Conservation (phyloP, 257 asterid genomes). For the Cinchona pubescens region DNA sequence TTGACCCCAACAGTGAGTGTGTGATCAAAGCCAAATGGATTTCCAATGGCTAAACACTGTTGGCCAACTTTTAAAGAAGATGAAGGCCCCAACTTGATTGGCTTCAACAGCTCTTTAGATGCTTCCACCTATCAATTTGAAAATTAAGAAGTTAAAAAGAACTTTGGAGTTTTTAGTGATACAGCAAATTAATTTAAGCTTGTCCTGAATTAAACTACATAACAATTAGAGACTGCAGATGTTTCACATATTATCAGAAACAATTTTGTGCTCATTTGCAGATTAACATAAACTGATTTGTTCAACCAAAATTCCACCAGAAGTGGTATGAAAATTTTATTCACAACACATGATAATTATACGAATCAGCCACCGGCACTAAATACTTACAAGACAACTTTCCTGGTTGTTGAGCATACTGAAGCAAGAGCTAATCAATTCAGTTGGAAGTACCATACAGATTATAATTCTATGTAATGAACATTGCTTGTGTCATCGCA, state of each 20-base stretch:
- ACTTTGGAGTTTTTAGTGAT: not conserved
- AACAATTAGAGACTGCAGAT: not conserved
- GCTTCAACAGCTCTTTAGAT: slow-evolving; percentile 68
- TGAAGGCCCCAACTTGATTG: slow-evolving; percentile 73
- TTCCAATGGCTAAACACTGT: slow-evolving; percentile 92
- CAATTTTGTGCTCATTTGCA: not conserved
- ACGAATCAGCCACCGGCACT: not conserved
- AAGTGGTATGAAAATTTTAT: not conserved
- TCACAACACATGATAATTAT: not conserved
- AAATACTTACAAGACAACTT: not conserved
- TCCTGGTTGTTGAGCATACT: not conserved
- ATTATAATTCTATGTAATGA: not conserved
- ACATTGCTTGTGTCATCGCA: not conserved
- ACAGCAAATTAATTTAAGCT: not conserved
- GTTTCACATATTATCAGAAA: not conserved
- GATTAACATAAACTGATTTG: not conserved
- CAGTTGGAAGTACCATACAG: not conserved
- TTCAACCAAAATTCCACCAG: not conserved
- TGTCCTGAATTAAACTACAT: not conserved
- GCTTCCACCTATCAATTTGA: slow-evolving; percentile 67
- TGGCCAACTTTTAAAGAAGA: slow-evolving; percentile 86
- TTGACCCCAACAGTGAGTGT: slow-evolving; percentile 96
- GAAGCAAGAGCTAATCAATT: not conserved
- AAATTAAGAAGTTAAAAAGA: slow-evolving; percentile 1
- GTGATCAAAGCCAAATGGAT: slow-evolving; percentile 97